phyloP scores from a whole-genome alignment of 352 stramenopile species.

The Phytopythium chamaehyphon region DNA sequence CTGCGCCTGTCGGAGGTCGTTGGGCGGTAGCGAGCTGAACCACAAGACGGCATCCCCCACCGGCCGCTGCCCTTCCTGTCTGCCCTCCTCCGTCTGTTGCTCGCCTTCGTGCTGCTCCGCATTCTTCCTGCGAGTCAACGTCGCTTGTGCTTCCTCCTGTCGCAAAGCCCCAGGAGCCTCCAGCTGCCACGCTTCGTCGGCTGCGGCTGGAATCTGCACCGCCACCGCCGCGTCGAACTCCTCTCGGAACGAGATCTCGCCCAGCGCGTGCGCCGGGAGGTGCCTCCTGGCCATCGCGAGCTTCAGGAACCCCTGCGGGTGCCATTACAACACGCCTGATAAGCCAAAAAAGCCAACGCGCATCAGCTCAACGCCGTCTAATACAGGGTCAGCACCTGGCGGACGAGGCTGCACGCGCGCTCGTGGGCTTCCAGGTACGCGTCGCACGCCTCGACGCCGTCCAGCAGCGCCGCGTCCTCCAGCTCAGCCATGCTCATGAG shows the following conservation, averaged over 20 bases:
- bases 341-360: too few species aligned
- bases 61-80: conserved; percentile 6
- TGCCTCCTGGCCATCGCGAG: conserved; percentile 52
- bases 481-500: neutral
- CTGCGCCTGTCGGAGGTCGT: conserved; percentile 55
- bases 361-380: too few species aligned
- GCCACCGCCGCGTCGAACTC: conserved; percentile 38
- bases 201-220: conserved; percentile 8
- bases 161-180: neutral
- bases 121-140: neutral
- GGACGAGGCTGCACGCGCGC: conserved; percentile 37
- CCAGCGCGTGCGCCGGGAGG: conserved; percentile 42
- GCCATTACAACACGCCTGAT: too few species aligned
- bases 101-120: neutral
- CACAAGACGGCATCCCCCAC: conserved; percentile 40
- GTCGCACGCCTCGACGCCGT: conserved; percentile 37
- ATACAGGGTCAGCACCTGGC: conserved; percentile 48
- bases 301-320: conserved; percentile 61
- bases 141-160: conserved; percentile 4
- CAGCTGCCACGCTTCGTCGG: conserved; percentile 19
- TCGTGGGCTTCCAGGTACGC: conserved; percentile 53
- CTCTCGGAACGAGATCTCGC: conserved; percentile 62
- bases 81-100: conserved; percentile 12
- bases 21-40: conserved; percentile 72
- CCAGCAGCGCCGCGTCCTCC: conserved; percentile 35